Percentiles rank a stretch among this genome's conserved stretches.
These are phyloP conservation scores for Verticillium isaacii DNA, from an alignment of 2,329 filamentous ascomycete species.

Conservation along the genomic window DNA sequence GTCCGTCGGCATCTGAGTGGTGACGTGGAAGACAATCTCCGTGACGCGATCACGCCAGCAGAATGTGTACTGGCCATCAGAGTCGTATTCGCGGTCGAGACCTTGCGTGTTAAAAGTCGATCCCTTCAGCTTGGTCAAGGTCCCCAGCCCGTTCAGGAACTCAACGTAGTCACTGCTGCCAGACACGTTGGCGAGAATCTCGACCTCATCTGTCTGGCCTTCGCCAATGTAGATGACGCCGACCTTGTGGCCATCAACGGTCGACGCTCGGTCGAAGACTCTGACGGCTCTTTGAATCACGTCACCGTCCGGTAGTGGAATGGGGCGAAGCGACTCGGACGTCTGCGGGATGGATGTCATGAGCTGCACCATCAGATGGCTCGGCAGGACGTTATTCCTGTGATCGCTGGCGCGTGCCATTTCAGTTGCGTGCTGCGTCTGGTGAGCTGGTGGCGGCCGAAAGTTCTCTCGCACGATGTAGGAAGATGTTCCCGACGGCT, in stretches of 20 bases:
- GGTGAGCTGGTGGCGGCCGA: slow-evolving; percentile 52
- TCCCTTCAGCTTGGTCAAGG: slow-evolving; percentile 72
- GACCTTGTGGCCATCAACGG: slow-evolving; percentile 91
- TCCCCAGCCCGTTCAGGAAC: slow-evolving; percentile 79
- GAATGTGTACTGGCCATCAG: slow-evolving; percentile 82
- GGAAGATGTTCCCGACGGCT: slow-evolving; percentile 62
- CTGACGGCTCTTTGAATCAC: slow-evolving; percentile 69
- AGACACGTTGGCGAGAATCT: slow-evolving; percentile 81
- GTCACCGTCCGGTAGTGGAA: slow-evolving; percentile 69
- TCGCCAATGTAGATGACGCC: slow-evolving; percentile 92
- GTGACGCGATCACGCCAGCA: slow-evolving; percentile 94
- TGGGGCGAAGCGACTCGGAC: slow-evolving; percentile 58
- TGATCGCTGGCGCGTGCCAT: slow-evolving; percentile 46
- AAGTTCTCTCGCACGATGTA: slow-evolving; percentile 58
- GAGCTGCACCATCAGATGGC: slow-evolving; percentile 67
- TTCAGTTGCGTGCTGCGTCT: slow-evolving; percentile 43
- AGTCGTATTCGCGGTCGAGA: slow-evolving; percentile 70
- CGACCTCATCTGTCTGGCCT: slow-evolving; percentile 73
- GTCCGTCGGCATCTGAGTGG: slow-evolving; percentile 95
- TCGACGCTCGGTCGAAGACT: slow-evolving; percentile 80
- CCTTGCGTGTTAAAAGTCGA: slow-evolving; percentile 92
- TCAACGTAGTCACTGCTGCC: slow-evolving; percentile 85
- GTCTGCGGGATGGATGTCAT: slow-evolving; percentile 58
- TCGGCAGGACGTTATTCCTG: slow-evolving; percentile 63
- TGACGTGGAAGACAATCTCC: slow-evolving; percentile 92